phyloP scores from a whole-genome alignment of 164 flowering plant species.

The Brasenia schreberi region DNA sequence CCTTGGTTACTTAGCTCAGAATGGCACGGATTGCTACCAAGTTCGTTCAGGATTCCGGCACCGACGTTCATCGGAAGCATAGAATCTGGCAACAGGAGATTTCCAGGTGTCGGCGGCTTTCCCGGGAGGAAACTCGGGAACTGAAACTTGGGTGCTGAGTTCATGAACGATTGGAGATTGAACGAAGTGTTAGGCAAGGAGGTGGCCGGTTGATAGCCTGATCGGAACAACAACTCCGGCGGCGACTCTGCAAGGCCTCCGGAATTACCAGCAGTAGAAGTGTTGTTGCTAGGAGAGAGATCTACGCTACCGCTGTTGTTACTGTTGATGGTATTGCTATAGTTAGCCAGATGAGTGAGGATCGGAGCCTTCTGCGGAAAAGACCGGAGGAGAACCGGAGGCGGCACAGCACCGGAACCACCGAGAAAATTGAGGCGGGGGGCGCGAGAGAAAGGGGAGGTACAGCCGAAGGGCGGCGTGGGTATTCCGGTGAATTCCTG shows the following conservation, averaged over 20 bases:
- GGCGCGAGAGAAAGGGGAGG: conserved; percentile 23
- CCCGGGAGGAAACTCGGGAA: not conserved
- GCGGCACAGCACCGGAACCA: conserved; percentile 7
- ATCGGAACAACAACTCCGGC: not conserved
- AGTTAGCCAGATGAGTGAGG: not conserved
- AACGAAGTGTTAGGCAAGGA: not conserved
- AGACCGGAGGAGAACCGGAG: conserved; percentile 35
- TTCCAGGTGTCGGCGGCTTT: not conserved
- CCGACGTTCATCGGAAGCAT: not conserved
- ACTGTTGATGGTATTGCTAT: not conserved
- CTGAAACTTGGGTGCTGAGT: not conserved
- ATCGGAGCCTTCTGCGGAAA: conserved; percentile 27
- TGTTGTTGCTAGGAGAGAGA: not conserved
- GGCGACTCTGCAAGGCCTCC: not conserved
- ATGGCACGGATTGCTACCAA: not conserved
- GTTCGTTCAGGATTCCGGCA: not conserved
- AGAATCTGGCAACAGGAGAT: not conserved
- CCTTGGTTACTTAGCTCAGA: not conserved
- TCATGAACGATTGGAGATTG: not conserved
- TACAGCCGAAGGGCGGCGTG: conserved; percentile 39
- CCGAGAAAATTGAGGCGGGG: conserved; percentile 39
- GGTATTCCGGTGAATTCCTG: conserved; percentile 78
- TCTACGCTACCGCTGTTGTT: not conserved
- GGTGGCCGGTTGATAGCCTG: not conserved
- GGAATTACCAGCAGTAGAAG: not conserved